Evolutionary conservation across 208 protist species (phyloP).

Genomic region (Leishmania arabica): DNA sequence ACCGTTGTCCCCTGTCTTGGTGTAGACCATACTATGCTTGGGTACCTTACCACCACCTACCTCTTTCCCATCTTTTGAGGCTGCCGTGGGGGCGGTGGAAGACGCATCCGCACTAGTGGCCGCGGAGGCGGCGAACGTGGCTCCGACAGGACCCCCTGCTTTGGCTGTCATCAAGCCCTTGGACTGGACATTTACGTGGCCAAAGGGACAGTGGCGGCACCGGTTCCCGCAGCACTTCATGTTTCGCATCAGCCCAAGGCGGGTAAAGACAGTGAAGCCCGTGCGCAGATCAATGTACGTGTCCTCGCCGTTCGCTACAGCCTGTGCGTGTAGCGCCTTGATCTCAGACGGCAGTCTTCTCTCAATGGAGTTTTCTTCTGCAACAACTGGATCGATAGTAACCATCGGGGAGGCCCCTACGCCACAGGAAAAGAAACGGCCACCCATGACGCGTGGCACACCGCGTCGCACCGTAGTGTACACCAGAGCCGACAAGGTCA

Average conservation of each 20-base stretch:
- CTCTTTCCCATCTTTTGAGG: not conserved
- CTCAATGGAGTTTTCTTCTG: slow-evolving; percentile 35
- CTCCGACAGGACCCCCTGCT: not conserved
- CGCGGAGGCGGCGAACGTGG: not conserved
- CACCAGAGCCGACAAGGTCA: slow-evolving; percentile 13
- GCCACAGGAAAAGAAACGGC: not conserved
- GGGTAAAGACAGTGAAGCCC: slow-evolving; percentile 58
- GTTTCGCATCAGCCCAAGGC: slow-evolving; percentile 30
- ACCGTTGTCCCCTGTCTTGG: slow-evolving; percentile 67
- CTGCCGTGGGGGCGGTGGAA: not conserved
- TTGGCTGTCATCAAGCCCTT: slow-evolving; percentile 4
- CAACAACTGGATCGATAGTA: slow-evolving; percentile 10
- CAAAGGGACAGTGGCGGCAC: slow-evolving; percentile 65
- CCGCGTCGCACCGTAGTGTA: slow-evolving; percentile 7
- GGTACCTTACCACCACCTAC: not conserved
- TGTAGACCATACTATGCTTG: slow-evolving; percentile 52
- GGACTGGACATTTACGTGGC: slow-evolving; percentile 42
- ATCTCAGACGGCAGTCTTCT: slow-evolving; percentile 23
- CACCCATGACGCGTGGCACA: not conserved
- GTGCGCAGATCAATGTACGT: slow-evolving; percentile 55
- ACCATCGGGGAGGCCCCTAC: not conserved
- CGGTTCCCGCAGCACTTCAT: slow-evolving; percentile 46
- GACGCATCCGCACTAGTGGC: slow-evolving; percentile 3
- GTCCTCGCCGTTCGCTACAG: slow-evolving; percentile 28
- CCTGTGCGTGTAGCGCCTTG: slow-evolving; percentile 27